Conservation (phyloP, 352 stramenopile species). For the Aphanomyces invadans region DNA sequence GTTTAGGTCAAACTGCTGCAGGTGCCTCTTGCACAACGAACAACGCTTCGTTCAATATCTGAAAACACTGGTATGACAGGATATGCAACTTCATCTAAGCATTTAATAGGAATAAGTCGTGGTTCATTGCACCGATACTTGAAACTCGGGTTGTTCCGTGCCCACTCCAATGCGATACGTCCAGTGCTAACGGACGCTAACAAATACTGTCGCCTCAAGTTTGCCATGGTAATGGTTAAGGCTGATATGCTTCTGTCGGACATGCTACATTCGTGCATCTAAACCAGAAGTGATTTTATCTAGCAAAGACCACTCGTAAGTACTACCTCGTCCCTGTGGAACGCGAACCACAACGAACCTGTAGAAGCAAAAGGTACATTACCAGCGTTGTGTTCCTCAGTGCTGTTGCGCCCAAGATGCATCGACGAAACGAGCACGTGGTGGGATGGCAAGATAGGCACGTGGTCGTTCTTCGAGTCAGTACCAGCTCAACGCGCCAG, state of each 20-base stretch:
- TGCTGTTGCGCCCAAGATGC: not conserved
- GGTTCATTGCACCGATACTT: not conserved
- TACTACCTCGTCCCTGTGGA: constrained; percentile 23
- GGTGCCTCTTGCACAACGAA: not conserved
- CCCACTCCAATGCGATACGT: not conserved
- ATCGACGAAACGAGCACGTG: not conserved
- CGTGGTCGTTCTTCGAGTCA: too few relatives aligned
- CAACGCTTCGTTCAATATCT: not conserved
- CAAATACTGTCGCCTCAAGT: not conserved
- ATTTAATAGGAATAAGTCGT: not conserved
- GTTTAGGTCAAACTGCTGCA: not conserved
- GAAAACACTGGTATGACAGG: not conserved
- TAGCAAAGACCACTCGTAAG: constrained; percentile 32
- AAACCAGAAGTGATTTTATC: constrained; percentile 34
- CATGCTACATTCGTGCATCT: not conserved
- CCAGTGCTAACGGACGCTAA: not conserved
- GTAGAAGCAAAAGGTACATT: not conserved
- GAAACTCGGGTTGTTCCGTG: not conserved
- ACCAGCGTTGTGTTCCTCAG: not conserved
- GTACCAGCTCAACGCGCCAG: too few relatives aligned
- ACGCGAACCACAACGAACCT: not conserved
- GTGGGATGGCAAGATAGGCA: too few relatives aligned
- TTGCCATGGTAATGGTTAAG: not conserved
- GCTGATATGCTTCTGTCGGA: not conserved
- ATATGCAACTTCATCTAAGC: not conserved